A percentile compares a stretch with the other conserved stretches of the same genome.
phyloP scores from a whole-genome alignment of 768 basidiomycete species.

The Boletus tomentosulus region DNA sequence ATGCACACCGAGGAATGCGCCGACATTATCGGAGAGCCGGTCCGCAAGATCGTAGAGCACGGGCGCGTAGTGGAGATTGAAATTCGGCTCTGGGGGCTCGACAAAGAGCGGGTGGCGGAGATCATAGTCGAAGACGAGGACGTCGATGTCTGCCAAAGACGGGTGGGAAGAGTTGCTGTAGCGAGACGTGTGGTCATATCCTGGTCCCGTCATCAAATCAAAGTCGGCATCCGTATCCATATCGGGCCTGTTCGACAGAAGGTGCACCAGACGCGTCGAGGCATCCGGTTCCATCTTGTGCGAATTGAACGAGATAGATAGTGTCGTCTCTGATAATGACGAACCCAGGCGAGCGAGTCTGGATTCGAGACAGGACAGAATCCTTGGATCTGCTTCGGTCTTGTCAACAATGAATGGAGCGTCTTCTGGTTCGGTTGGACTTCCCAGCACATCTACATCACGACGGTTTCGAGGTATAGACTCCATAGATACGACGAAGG shows the following conservation, averaged over 20 bases:
- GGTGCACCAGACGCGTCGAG: constrained; percentile 9
- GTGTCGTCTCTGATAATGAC: constrained; percentile 1
- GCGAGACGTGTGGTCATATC: constrained; percentile 10
- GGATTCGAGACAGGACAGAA: constrained; percentile 18
- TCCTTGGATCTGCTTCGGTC: constrained; percentile 8
- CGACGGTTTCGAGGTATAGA: constrained; percentile 13
- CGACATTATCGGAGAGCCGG: constrained; percentile 31
- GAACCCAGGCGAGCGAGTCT: constrained; percentile 14
- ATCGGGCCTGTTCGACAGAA: constrained; percentile 14
- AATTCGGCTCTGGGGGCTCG: not conserved
- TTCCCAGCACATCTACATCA: not conserved
- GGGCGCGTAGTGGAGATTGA: constrained; percentile 41
- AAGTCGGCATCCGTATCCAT: not conserved
- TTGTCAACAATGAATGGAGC: constrained; percentile 2
- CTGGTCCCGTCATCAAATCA: constrained; percentile 10
- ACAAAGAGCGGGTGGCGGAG: constrained; percentile 44
- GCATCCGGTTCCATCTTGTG: constrained; percentile 5
- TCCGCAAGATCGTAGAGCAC: constrained; percentile 40
- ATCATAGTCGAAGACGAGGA: constrained; percentile 54
- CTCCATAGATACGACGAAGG: constrained; percentile 37
- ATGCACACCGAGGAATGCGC: constrained; percentile 47
- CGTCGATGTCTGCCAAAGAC: constrained; percentile 30
- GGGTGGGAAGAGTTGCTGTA: constrained; percentile 15
- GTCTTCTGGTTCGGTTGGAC: not conserved
- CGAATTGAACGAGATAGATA: constrained; percentile 12